Conservation (phyloP, 208 protist species). For the Leishmania tarentolae region DNA sequence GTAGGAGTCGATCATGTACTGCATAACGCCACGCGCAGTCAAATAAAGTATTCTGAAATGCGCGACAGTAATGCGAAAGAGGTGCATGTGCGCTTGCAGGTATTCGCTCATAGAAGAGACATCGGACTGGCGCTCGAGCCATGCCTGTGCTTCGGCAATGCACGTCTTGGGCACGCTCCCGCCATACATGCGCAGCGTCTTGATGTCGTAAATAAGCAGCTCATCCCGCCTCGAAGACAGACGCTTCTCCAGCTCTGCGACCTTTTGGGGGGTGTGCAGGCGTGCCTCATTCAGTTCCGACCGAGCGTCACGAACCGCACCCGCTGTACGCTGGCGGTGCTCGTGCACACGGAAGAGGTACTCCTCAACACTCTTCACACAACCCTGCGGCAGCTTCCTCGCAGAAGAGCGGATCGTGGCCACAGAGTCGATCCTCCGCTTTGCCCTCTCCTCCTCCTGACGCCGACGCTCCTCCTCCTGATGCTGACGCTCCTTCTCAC, state of each 20-base stretch:
- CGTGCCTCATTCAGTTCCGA: slow-evolving; percentile 54
- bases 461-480: neutral
- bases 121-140: slow-evolving; percentile 11
- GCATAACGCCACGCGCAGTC: slow-evolving; percentile 29
- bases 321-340: slow-evolving; percentile 8
- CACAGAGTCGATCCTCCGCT: slow-evolving; percentile 23
- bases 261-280: slow-evolving; percentile 22
- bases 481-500: too few species aligned
- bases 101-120: slow-evolving; percentile 19
- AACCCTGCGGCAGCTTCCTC: slow-evolving; percentile 35
- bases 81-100: slow-evolving; percentile 21
- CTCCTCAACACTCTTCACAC: slow-evolving; percentile 24
- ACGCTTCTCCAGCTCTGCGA: slow-evolving; percentile 23
- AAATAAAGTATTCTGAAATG: slow-evolving; percentile 27
- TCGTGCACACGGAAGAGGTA: slow-evolving; percentile 49
- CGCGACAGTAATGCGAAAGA: slow-evolving; percentile 29
- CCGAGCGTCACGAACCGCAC: slow-evolving; percentile 36
- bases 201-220: slow-evolving; percentile 31
- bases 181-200: slow-evolving; percentile 36
- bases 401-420: slow-evolving; percentile 26
- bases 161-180: slow-evolving; percentile 48
- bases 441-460: slow-evolving; percentile 11
- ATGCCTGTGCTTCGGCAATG: slow-evolving; percentile 34
- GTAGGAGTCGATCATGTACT: slow-evolving; percentile 35
- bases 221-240: slow-evolving; percentile 18